Conservation (phyloP, 768 basidiomycete species). For the Termitomyces sp. region DNA sequence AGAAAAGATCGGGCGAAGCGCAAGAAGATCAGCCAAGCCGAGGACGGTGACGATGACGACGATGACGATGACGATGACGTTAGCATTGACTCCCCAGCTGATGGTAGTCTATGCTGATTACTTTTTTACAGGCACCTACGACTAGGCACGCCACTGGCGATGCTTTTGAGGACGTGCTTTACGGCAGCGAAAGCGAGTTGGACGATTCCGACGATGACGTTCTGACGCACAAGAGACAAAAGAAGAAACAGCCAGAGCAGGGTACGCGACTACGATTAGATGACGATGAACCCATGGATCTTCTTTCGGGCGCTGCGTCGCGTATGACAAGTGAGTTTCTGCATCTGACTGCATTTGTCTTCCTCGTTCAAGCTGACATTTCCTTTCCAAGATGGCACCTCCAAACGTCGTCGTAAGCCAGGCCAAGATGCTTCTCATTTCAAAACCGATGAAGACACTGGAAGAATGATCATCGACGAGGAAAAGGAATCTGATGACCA, state of each 20-base stretch:
- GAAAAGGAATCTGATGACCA: slow-evolving; percentile 39
- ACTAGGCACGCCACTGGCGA: slow-evolving; percentile 61
- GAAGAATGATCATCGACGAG: slow-evolving; percentile 74
- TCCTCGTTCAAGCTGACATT: neutral
- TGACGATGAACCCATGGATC: slow-evolving; percentile 92
- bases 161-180: slow-evolving; percentile 95
- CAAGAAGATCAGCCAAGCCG: slow-evolving; percentile 62
- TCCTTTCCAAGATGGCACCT: slow-evolving; percentile 31
- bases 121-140: slow-evolving; percentile 29
- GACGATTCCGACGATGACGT: slow-evolving; percentile 66
- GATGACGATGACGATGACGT: slow-evolving; percentile 52
- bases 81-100: neutral
- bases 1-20: slow-evolving; percentile 90
- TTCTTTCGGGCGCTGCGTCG: slow-evolving; percentile 74
- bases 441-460: slow-evolving; percentile 80
- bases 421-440: slow-evolving; percentile 84
- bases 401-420: slow-evolving; percentile 60
- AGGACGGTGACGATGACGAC: slow-evolving; percentile 37
- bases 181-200: slow-evolving; percentile 92
- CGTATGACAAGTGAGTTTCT: slow-evolving; percentile 61
- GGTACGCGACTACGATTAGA: slow-evolving; percentile 76
- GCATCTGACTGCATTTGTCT: neutral
- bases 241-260: slow-evolving; percentile 25
- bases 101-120: slow-evolving; percentile 1
- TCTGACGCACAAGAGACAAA: slow-evolving; percentile 20